Conservation (phyloP, 2,329 filamentous ascomycete genomes). For the Clarireedia monteithiana region DNA sequence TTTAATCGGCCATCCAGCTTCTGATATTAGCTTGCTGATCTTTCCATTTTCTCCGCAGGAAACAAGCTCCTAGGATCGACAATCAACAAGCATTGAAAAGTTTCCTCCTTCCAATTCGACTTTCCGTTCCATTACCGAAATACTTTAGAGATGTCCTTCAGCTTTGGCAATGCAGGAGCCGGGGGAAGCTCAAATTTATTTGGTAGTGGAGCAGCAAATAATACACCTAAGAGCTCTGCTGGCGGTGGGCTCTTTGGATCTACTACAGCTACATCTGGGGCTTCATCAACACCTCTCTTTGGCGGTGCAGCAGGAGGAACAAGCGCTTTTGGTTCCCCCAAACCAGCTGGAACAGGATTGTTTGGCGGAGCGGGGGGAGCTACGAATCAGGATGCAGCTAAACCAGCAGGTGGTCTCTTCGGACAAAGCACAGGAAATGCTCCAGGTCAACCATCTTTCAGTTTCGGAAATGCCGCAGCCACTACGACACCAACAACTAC, state of each 20-base stretch:
- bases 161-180: constrained; percentile 25
- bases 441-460: constrained; percentile 16
- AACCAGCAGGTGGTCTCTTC: constrained; percentile 16
- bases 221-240: constrained; percentile 6
- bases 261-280: constrained; percentile 13
- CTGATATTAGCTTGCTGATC: not conserved
- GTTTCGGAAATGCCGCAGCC: constrained; percentile 5
- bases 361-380: constrained; percentile 1
- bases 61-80: not conserved
- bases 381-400: not conserved
- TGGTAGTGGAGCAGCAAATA: constrained; percentile 3
- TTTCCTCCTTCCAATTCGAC: not conserved
- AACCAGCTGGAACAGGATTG: not conserved
- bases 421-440: constrained; percentile 25
- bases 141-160: constrained; percentile 24
- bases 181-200: constrained; percentile 2
- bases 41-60: not conserved
- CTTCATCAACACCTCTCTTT: constrained; percentile 16
- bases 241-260: constrained; percentile 6
- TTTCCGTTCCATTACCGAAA: not conserved
- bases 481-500: constrained; percentile 3
- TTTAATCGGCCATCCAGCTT: not conserved
- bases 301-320: not conserved
- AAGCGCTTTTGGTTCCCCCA: not conserved
- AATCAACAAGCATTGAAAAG: constrained; percentile 3